Percentiles rank a stretch among this genome's conserved stretches.
These are phyloP conservation scores for Pichia cactophila DNA, from an alignment of 1,139 yeast genomes.

Conservation along the genomic window DNA sequence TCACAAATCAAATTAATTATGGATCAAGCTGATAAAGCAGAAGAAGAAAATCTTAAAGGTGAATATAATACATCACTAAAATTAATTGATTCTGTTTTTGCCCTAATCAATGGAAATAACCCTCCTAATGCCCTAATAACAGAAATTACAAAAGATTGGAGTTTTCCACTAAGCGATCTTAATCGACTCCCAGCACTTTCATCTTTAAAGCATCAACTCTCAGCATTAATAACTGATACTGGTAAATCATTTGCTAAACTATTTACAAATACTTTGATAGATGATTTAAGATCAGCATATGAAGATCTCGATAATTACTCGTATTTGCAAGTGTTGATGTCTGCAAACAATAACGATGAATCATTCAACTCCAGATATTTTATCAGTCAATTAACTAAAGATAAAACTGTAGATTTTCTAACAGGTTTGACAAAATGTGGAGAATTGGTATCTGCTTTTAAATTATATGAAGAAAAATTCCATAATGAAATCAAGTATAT, in stretches of 20 bases:
- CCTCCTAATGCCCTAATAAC: slow-evolving; percentile 27
- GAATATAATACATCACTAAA: slow-evolving; percentile 42
- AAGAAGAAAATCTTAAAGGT: slow-evolving; percentile 37
- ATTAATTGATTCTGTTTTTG: slow-evolving; percentile 49
- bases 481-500: slow-evolving; percentile 65
- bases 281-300: slow-evolving; percentile 55
- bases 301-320: slow-evolving; percentile 40
- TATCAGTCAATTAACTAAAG: slow-evolving; percentile 30
- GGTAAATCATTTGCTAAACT: slow-evolving; percentile 60
- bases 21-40: slow-evolving; percentile 47
- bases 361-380: slow-evolving; percentile 31
- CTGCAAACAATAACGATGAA: not conserved
- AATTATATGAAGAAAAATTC: slow-evolving; percentile 58
- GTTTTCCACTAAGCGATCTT: slow-evolving; percentile 44
- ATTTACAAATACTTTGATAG: slow-evolving; percentile 47
- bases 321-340: slow-evolving; percentile 42
- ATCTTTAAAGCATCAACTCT: slow-evolving; percentile 43
- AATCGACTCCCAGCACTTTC: slow-evolving; percentile 51
- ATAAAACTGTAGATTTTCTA: slow-evolving; percentile 39
- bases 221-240: slow-evolving; percentile 47
- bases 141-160: slow-evolving; percentile 37
- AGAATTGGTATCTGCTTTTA: slow-evolving; percentile 56
- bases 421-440: slow-evolving; percentile 56
- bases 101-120: slow-evolving; percentile 46
- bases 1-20: slow-evolving; percentile 53